Evolutionary conservation across 208 protist species (phyloP), one percentile per base, ranked within the genome.

Genomic region (Vickermania spadyakhi): DNA sequence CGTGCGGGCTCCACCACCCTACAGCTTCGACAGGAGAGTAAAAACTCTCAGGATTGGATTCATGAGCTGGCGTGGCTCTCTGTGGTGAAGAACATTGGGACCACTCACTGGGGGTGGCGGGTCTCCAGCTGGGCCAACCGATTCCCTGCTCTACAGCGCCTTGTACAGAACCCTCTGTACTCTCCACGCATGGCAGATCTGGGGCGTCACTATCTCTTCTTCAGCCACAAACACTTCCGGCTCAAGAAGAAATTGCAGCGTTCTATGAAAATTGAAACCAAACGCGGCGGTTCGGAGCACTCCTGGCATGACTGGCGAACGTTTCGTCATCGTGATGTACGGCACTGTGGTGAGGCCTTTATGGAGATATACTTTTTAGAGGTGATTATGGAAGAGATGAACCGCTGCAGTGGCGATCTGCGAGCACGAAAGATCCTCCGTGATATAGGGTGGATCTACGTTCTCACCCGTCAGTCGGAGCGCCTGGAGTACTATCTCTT

Each of bases 31-130:
- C 75, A 83, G 62, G 84, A 94, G 31, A 79, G 80, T 18, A 56
- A 77, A 2, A 84, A 94, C 60, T 57, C 64, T 54, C 86, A 84
- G 13, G 57, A 73, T 26, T 72, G 91, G 36, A 91, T 91, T 64
- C 84, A 84, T 23, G 88, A 92, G 42, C 84, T 94, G 14, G 88
- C 88, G 22, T 85, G 83, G 56, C 75, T 73, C 30, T 94, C 84
- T 2, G 72, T 94, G 26, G 78, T 64, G n/a, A 79, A 79, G 60
- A 91, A 92, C 68, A 77, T 91, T 28, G 84, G 88, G 61, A 92
- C 88, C 1, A 82, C 80, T n/a, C 88, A 94, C 58, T 94, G 88
- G 88, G 88, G 88, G 41, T 94, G 88, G 88, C 84, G 81, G 88
- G 56, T 84, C 58, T 79, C 88, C 7, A 89, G 64, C 64, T 22